Percentiles rank a stretch among this genome's conserved stretches.
Conservation (phyloP, 768 basidiomycete species). For the Pleurotus citrinopileatus region DNA sequence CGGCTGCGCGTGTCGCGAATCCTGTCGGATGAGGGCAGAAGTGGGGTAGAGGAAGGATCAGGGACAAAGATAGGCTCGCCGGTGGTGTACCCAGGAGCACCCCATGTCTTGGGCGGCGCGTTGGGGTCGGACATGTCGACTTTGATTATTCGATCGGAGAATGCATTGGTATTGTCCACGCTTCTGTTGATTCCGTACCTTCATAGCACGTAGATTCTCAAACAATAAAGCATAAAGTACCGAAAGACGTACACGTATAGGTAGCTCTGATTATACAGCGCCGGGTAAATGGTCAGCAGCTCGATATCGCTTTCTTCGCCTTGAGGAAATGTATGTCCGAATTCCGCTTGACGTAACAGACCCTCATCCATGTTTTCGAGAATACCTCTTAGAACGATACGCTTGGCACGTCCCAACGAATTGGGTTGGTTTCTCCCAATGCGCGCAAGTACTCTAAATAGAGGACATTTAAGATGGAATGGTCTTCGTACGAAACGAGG, state of each 20-base stretch:
- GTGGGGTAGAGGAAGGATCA: conserved; percentile 18
- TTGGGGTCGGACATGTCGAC: conserved; percentile 25
- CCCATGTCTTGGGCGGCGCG: conserved; percentile 22
- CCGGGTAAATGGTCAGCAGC: conserved; percentile 32
- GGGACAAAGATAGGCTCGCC: conserved; percentile 35
- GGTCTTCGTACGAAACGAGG: conserved; percentile 31
- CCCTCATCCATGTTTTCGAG: conserved; percentile 7
- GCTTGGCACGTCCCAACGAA: conserved; percentile 16
- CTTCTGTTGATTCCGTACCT: conserved; percentile 18
- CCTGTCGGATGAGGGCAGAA: too few relatives aligned
- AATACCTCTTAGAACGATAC: conserved; percentile 27
- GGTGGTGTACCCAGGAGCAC: conserved; percentile 24
- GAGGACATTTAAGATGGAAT: conserved; percentile 27
- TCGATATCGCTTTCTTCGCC: conserved; percentile 20
- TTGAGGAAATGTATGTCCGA: conserved; percentile 15
- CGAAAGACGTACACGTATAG: conserved; percentile 29
- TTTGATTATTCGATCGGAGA: conserved; percentile 33
- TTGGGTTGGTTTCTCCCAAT: conserved; percentile 10
- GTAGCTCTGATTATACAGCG: conserved; percentile 25
- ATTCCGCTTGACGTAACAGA: conserved; percentile 3
- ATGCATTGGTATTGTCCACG: conserved; percentile 8
- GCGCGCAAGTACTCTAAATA: conserved; percentile 27
- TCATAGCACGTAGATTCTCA: background rate
- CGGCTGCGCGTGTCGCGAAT: too few relatives aligned
- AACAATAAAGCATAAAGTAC: background rate